These are phyloP conservation scores for Aspergillus carlsbadensis DNA, from an alignment of 495 filamentous ascomycete species.

Conservation along the genomic window DNA sequence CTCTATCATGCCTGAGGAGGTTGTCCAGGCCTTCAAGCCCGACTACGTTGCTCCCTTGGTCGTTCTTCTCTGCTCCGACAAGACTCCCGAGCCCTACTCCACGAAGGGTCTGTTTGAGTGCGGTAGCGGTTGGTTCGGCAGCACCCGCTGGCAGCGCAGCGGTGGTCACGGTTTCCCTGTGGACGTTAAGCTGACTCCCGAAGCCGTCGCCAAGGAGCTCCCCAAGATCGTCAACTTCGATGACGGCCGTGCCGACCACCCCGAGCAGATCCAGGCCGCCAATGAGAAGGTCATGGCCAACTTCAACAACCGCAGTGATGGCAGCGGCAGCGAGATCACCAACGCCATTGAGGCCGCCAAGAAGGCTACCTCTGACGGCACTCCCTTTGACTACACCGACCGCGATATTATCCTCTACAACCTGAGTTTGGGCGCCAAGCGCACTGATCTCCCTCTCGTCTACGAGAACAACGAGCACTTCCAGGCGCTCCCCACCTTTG, in stretches of 20 bases:
- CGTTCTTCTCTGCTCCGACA: slow-evolving; percentile 83
- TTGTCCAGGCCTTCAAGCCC: slow-evolving; percentile 99
- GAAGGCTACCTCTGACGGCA: slow-evolving; percentile 66
- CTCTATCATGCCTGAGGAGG: slow-evolving; percentile 93
- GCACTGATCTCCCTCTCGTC: slow-evolving; percentile 81
- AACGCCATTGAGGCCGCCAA: slow-evolving; percentile 76
- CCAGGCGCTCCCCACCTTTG: slow-evolving; percentile 90
- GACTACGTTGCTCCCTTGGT: slow-evolving; percentile 97
- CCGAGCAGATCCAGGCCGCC: slow-evolving; percentile 73
- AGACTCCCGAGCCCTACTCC: slow-evolving; percentile 69
- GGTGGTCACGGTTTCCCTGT: slow-evolving; percentile 92
- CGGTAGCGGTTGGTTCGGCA: slow-evolving; percentile 89
- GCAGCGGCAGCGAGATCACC: slow-evolving; percentile 53
- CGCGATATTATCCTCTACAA: slow-evolving; percentile 94
- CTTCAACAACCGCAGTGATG: slow-evolving; percentile 69
- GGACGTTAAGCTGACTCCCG: slow-evolving; percentile 81
- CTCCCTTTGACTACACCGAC: slow-evolving; percentile 79
- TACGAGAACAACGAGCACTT: slow-evolving; percentile 89
- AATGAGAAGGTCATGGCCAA: slow-evolving; percentile 89
- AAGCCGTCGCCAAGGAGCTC: slow-evolving; percentile 79
- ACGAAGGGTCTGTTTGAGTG: slow-evolving; percentile 95
- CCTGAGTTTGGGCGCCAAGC: slow-evolving; percentile 91
- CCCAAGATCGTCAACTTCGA: slow-evolving; percentile 81
- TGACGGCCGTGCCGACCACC: slow-evolving; percentile 86
- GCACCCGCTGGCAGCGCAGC: slow-evolving; percentile 91